These are phyloP conservation scores for Tolypocladium cylindrosporum DNA, from an alignment of 2,329 filamentous ascomycete species.

Conservation along the genomic window DNA sequence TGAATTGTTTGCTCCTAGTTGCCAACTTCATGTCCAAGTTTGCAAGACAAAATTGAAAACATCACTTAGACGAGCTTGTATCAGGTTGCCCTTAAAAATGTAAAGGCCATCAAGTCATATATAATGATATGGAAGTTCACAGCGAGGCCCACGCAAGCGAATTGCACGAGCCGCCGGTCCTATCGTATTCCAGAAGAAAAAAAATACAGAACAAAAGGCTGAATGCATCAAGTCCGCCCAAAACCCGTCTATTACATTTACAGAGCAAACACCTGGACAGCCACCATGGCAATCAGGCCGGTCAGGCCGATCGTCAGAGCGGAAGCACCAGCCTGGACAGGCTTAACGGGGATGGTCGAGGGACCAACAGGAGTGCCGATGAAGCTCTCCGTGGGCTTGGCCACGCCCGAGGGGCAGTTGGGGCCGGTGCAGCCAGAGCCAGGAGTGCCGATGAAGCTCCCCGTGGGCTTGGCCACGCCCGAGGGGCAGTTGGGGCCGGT, in stretches of 20 bases:
- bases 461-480: constrained; percentile 11
- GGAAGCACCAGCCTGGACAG: constrained; percentile 38
- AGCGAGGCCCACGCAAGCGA: neutral
- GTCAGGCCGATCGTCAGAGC: constrained; percentile 14
- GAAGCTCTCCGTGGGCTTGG: constrained; percentile 10
- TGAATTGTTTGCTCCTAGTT: too few species aligned
- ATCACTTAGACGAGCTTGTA: neutral
- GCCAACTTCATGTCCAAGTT: neutral
- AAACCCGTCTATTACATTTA: constrained; percentile 6
- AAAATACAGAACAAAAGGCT: neutral
- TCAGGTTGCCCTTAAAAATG: neutral
- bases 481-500: constrained; percentile 4
- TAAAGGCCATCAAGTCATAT: neutral
- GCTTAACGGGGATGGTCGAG: constrained; percentile 16
- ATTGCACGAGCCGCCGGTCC: neutral
- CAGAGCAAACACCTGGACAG: constrained; percentile 17
- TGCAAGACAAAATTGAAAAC: neutral
- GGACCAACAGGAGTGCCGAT: constrained; percentile 3
- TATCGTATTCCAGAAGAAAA: neutral
- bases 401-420: constrained; percentile 7
- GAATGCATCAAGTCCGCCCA: neutral
- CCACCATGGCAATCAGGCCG: constrained; percentile 14
- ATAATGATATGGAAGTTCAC: neutral
- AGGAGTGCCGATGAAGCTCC: constrained; percentile 3
- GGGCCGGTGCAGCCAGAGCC: constrained; percentile 3